Evolutionary conservation across 306 rosid species (phyloP).

Genomic region (Acmispon strigosus): DNA sequence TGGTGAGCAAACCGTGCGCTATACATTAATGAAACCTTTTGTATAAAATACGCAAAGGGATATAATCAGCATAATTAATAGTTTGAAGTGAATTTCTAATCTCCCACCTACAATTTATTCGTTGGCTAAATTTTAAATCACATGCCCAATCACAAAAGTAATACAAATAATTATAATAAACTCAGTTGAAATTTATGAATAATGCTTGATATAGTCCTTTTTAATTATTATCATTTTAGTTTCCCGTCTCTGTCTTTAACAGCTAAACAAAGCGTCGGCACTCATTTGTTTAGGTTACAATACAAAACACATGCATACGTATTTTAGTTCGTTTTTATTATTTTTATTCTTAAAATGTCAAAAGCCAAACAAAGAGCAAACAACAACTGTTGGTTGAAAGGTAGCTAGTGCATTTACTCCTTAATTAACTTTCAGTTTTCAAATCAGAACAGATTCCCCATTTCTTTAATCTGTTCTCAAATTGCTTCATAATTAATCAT

Average conservation of each 20-base stretch:
- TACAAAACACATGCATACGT: neutral
- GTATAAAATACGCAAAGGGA: conserved; percentile 7
- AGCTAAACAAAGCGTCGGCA: conserved; percentile 32
- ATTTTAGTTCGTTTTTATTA: neutral
- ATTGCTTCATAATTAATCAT: neutral
- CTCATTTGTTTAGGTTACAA: neutral
- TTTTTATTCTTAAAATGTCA: neutral
- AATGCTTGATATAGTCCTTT: neutral
- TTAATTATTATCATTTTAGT: neutral
- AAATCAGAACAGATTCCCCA: conserved; percentile 21
- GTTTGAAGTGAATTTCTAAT: conserved; percentile 12
- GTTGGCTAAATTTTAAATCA: neutral
- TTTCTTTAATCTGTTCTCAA: conserved; percentile 4
- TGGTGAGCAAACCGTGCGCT: neutral
- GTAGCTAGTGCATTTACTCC: neutral
- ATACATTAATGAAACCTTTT: neutral
- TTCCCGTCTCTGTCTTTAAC: conserved; percentile 23
- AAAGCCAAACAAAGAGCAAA: conserved; percentile 2
- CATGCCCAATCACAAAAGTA: neutral
- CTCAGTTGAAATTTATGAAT: neutral
- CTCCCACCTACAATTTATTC: conserved; percentile 21
- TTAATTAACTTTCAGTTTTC: conserved; percentile 18
- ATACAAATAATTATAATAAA: neutral
- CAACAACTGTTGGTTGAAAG: conserved; percentile 28
- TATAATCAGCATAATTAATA: conserved; percentile 2